Evolutionary conservation across 179 eudicot species (phyloP), one percentile per base, ranked within the genome.

Genomic region (Silene coronaria): DNA sequence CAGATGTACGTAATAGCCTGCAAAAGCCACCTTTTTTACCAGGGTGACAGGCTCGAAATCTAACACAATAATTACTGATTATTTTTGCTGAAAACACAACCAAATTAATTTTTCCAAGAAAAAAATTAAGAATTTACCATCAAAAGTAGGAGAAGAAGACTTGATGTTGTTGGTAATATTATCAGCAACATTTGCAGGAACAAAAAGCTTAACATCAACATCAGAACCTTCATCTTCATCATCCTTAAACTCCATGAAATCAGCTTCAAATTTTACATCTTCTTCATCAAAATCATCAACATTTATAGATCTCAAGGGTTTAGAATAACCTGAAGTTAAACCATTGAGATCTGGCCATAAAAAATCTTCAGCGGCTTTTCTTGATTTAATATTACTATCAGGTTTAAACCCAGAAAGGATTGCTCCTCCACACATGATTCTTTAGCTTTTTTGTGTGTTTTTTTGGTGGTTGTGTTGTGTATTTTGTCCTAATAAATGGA

Each of bases 241-340:
- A 58, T 84, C 89, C 76, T 86, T 88, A 67, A 92, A 94, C 27
- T 82, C 83, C 57, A 67, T 82, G 77, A 89, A 92, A 88, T 90
- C 96, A 76, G 92, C 90, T 75, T 94, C 95, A 77, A 94, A 94
- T 59, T 89, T 73, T 0, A 48, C 26, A 57, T 74, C 81, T 67
- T 67, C 76, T 60, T n/a, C 65, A 7, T 38, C 45, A 38, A 38
- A 38, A 59, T 62, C 88, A 70, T 72, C 85, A 28, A 83, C 65
- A 60, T 80, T 82, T 23, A 80, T 67, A 67, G 93, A 85, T 84
- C 86, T 77, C 74, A 81, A 70, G 3, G 89, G 90, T 86, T 88
- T 92, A 9, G 90, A 90, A 81, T 79, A 82, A 59, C 79, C 77
- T 83, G 38, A 14, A 8, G 12, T 78, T 76, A 60, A 30, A 22